A percentile compares a stretch with the other conserved stretches of the same genome.
phyloP scores from a whole-genome alignment of 208 protist species.

The Trypanosoma rangeli region DNA sequence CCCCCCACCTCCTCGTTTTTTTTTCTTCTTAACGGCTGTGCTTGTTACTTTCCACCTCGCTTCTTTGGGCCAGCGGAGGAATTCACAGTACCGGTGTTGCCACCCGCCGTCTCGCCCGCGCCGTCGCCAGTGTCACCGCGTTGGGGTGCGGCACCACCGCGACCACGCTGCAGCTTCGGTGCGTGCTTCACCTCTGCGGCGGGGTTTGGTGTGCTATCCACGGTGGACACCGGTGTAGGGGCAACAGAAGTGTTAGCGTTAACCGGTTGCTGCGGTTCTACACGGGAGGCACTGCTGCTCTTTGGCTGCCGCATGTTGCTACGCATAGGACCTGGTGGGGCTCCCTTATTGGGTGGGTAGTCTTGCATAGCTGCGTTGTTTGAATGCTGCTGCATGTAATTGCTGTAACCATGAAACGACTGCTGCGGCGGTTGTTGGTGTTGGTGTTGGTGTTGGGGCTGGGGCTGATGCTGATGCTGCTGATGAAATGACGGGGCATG shows the following conservation, averaged over 20 bases:
- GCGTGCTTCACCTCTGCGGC: constrained; percentile 33
- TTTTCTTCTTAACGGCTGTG: background rate
- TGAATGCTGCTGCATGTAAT: constrained; percentile 15
- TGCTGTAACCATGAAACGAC: constrained; percentile 11
- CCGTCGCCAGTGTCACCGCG: constrained; percentile 2
- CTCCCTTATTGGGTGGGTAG: constrained; percentile 15
- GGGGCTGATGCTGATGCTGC: constrained; percentile 32
- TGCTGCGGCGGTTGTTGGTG: constrained; percentile 20
- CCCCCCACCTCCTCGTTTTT: background rate
- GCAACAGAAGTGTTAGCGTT: constrained; percentile 20
- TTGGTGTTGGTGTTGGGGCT: constrained; percentile 35
- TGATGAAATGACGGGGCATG: constrained; percentile 32
- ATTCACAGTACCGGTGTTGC: background rate
- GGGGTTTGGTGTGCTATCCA: constrained; percentile 34
- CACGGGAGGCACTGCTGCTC: constrained; percentile 20
- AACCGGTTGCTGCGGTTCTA: constrained; percentile 33
- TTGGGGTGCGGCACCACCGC: constrained; percentile 34
- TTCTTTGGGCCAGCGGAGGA: constrained; percentile 23
- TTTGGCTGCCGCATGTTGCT: constrained; percentile 16
- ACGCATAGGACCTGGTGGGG: constrained; percentile 3
- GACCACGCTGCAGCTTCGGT: constrained; percentile 47
- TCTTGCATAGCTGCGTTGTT: constrained; percentile 26
- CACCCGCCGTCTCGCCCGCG: background rate
- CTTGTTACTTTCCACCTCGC: constrained; percentile 31
- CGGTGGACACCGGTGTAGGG: constrained; percentile 33